phyloP scores from a whole-genome alignment of 2,329 filamentous ascomycete genomes.

The Claviceps africana region DNA sequence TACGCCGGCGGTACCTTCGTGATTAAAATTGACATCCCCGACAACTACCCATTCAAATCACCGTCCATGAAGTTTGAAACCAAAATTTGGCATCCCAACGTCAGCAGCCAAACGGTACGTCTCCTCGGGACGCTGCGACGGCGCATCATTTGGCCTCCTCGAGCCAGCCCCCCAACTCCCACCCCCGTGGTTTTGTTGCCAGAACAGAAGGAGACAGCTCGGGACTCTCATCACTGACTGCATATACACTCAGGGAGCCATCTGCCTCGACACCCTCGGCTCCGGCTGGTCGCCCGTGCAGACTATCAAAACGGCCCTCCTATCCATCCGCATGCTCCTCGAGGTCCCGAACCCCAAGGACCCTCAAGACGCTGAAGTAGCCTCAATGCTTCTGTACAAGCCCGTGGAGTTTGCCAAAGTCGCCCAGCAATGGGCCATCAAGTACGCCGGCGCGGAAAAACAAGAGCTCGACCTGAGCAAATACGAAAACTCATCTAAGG shows the following conservation, averaged over 20 bases:
- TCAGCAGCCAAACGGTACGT: conserved; percentile 82
- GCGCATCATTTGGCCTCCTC: neutral
- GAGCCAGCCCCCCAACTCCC: neutral
- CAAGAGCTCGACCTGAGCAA: conserved; percentile 23
- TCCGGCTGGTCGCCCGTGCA: conserved; percentile 89
- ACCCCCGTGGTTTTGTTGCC: neutral
- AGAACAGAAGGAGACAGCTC: neutral
- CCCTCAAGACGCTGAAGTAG: conserved; percentile 91
- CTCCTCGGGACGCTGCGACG: neutral
- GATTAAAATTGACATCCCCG: conserved; percentile 77
- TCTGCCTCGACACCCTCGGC: conserved; percentile 86
- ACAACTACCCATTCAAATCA: conserved; percentile 84
- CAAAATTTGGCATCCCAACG: conserved; percentile 93
- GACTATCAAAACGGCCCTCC: conserved; percentile 87
- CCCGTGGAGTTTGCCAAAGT: conserved; percentile 67
- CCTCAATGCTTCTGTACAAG: conserved; percentile 70
- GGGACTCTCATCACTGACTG: neutral
- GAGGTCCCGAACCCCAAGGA: conserved; percentile 91
- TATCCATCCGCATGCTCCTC: conserved; percentile 86
- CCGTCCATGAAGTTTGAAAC: conserved; percentile 86
- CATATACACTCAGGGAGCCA: conserved; percentile 57
- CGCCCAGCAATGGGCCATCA: conserved; percentile 82
- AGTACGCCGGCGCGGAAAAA: conserved; percentile 61
- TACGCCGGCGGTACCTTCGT: conserved; percentile 76
- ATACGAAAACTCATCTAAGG: conserved; percentile 21